Percentiles rank a stretch among this genome's conserved stretches.
These are phyloP conservation scores for Solanum habrochaites DNA, from an alignment of 257 asterid genomes.

Conservation along the genomic window DNA sequence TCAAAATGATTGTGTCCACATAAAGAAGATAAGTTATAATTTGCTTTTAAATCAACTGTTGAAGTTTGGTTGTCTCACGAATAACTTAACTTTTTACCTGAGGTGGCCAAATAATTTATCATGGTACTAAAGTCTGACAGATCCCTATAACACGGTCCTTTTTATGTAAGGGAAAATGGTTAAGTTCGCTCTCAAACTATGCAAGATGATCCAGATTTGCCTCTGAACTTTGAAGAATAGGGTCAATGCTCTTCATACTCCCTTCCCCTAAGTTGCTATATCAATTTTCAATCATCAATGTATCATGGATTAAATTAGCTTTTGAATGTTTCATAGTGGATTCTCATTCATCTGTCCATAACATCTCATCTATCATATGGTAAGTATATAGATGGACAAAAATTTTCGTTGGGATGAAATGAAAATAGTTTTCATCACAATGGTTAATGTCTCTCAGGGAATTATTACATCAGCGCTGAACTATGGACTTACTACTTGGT, in stretches of 20 bases:
- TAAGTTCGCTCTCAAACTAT: not conserved
- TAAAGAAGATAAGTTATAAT: not conserved
- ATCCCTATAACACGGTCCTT: not conserved
- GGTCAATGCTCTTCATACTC: not conserved
- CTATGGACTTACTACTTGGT: conserved; percentile 82
- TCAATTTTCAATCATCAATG: not conserved
- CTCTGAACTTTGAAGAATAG: not conserved
- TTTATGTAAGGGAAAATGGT: not conserved
- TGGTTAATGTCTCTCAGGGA: conserved; percentile 36
- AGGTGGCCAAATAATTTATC: not conserved
- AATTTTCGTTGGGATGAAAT: not conserved
- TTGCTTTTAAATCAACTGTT: not conserved
- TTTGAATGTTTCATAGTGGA: not conserved
- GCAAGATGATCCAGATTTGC: not conserved
- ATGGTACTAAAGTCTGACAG: not conserved
- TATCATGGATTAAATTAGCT: not conserved
- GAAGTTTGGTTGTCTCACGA: not conserved
- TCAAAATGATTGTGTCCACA: not conserved
- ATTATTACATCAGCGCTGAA: conserved; percentile 78
- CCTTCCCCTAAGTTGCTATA: not conserved
- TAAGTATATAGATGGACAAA: not conserved
- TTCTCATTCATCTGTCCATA: not conserved
- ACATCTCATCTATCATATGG: not conserved
- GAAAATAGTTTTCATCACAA: not conserved
- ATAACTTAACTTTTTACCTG: not conserved